Conservation (phyloP, 768 basidiomycete species). For the Phylloporus sp. region DNA sequence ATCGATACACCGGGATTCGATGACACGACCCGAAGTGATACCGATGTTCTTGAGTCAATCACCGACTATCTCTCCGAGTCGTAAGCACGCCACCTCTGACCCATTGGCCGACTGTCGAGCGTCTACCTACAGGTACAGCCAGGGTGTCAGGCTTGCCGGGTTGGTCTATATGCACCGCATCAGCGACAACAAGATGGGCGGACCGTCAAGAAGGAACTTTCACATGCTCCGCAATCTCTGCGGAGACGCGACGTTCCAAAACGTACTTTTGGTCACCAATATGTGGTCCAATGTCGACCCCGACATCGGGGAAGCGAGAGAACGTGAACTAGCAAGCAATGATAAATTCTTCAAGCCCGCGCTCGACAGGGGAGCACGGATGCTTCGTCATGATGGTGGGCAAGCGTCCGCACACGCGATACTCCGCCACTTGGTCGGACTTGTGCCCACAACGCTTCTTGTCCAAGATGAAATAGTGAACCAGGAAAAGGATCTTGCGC, state of each 20-base stretch:
- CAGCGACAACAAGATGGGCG: slow-evolving; percentile 45
- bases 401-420: slow-evolving; percentile 42
- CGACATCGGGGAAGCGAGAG: slow-evolving; percentile 37
- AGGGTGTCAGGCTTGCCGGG: slow-evolving; percentile 31
- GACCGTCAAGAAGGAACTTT: slow-evolving; percentile 48
- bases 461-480: slow-evolving; percentile 56
- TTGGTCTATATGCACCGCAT: slow-evolving; percentile 54
- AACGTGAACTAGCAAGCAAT: slow-evolving; percentile 39
- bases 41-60: slow-evolving; percentile 44
- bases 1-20: slow-evolving; percentile 64
- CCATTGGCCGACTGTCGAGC: background rate
- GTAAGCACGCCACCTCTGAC: slow-evolving; percentile 13
- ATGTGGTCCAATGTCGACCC: slow-evolving; percentile 46
- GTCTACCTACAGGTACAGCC: slow-evolving; percentile 22
- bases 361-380: slow-evolving; percentile 42
- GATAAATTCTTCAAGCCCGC: slow-evolving; percentile 50
- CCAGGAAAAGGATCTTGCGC: slow-evolving; percentile 41
- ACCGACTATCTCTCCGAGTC: slow-evolving; percentile 31
- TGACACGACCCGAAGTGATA: slow-evolving; percentile 45
- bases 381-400: slow-evolving; percentile 43
- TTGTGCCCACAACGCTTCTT: slow-evolving; percentile 40
- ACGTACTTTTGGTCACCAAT: slow-evolving; percentile 49
- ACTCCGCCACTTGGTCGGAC: slow-evolving; percentile 40
- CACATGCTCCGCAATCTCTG: slow-evolving; percentile 50
- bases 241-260: slow-evolving; percentile 43